Evolutionary conservation across 768 basidiomycete genomes (phyloP).

Genomic region (Cystofilobasidium macerans): DNA sequence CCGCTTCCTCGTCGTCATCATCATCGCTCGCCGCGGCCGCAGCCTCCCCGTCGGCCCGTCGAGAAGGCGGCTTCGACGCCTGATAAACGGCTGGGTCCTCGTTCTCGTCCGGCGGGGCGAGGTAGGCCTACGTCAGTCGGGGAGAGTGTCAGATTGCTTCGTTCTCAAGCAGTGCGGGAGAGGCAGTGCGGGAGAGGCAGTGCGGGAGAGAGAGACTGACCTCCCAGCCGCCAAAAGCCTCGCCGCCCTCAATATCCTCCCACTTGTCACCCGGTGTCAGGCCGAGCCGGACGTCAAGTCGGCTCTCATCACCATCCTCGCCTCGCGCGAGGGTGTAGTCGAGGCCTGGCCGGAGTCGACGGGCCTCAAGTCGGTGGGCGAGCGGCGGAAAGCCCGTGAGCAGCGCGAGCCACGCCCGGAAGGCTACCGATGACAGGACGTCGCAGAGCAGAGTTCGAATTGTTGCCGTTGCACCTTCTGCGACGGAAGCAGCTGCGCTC

Average conservation of each 20-base stretch:
- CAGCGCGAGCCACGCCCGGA: constrained; percentile 53
- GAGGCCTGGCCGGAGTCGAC: constrained; percentile 80
- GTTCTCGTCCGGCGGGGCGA: constrained; percentile 86
- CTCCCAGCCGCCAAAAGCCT: constrained; percentile 89
- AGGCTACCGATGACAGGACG: constrained; percentile 29
- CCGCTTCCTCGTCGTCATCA: constrained; percentile 45
- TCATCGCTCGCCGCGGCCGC: constrained; percentile 26
- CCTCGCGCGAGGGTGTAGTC: constrained; percentile 81
- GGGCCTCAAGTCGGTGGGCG: constrained; percentile 61
- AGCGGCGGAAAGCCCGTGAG: constrained; percentile 63
- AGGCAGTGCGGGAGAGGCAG: background rate
- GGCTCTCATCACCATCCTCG: constrained; percentile 47
- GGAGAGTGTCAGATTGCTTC: background rate
- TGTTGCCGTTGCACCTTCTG: background rate
- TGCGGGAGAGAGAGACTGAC: constrained; percentile 40
- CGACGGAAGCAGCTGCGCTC: too few species aligned
- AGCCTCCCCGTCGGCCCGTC: constrained; percentile 28
- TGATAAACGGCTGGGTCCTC: constrained; percentile 94
- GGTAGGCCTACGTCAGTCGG: constrained; percentile 60
- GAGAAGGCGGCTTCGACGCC: constrained; percentile 40
- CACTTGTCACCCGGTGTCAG: constrained; percentile 54
- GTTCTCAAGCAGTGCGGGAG: background rate
- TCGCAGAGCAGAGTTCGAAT: constrained; percentile 3
- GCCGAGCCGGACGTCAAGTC: constrained; percentile 75
- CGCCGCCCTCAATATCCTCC: constrained; percentile 37